Evolutionary conservation across 768 basidiomycete genomes (phyloP), one percentile per base, ranked within the genome.

Genomic region (Paxillus rubicundulus): DNA sequence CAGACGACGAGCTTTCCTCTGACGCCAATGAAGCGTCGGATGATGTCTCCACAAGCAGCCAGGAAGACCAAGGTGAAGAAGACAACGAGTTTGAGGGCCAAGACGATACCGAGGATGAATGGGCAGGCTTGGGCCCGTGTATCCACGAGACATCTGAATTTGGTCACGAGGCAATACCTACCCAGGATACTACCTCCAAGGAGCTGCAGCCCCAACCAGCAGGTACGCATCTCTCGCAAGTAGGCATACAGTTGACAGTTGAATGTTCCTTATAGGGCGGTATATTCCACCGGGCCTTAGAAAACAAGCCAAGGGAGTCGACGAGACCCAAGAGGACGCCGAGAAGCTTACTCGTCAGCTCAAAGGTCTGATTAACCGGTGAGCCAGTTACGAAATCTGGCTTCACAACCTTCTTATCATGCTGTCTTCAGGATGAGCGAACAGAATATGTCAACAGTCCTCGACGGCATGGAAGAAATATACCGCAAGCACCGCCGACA

Each of bases 341-440:
- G 55, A 75, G 12, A 89, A 87, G 68, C 75, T 97, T 33, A 81
- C 75, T 3, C 78, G 86, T 43, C 89, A 87, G 59, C 70, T 92
- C 27, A 94, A 97, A 71, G 95, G 93, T 64, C 70, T 93, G 16
- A 77, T 97, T 44, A 97, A 98, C 70, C 80, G 89, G 92, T 90
- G 60, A 41, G 75, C 40, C 20, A 12, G 32, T 33, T 37, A 12
- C 32, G 33, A 8, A 34, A 39, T 41, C 17, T 16, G 36, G 30
- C 34, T 45, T 53, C 28, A 13, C 58, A 18, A 27, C 49, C 2
- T 32, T 9, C 24, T 32, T 33, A 57, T 30, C 30, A 28, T 52
- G 33, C 18, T 18, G 6, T 28, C n/a, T 39, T 37, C 57, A 94
- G 93, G 57, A 79, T 96, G 84, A 92, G 87, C 58, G 95, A 98